Evolutionary conservation across 73 alveolate species (phyloP).

Genomic region (Halteria grandinella): DNA sequence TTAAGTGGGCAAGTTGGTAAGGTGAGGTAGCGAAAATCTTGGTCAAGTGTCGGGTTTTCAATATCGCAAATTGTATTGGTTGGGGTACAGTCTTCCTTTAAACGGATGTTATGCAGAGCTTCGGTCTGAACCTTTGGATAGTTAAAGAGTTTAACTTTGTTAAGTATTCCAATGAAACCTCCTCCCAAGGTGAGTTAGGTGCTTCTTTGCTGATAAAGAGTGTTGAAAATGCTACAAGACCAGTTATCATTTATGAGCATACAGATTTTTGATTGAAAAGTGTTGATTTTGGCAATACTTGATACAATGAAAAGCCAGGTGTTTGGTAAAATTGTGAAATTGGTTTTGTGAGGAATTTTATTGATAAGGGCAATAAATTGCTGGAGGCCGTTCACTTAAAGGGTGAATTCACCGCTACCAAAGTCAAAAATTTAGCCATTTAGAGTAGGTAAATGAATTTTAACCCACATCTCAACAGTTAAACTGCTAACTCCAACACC

Average conservation of each 20-base stretch:
- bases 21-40: conserved; percentile 31
- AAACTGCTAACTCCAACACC: conserved; percentile 4
- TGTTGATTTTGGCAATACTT: conserved; percentile 4
- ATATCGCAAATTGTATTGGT: conserved; percentile 43
- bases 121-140: conserved; percentile 31
- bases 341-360: neutral
- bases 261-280: conserved; percentile 12
- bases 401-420: neutral
- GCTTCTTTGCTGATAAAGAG: neutral
- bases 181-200: conserved; percentile 7
- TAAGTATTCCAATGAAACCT: conserved; percentile 40
- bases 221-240: conserved; percentile 1
- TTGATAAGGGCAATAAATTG: neutral
- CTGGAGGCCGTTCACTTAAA: conserved; percentile 5
- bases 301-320: conserved; percentile 25
- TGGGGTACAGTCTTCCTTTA: neutral
- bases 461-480: conserved; percentile 31
- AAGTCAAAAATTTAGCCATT: neutral
- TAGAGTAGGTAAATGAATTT: conserved; percentile 5
- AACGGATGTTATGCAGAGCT: neutral
- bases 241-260: neutral
- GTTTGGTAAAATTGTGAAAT: neutral
- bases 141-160: conserved; percentile 43
- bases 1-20: conserved; percentile 36
- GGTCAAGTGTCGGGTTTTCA: conserved; percentile 21